Evolutionary conservation across 2,329 filamentous ascomycete genomes (phyloP).

Genomic region (Xylogone sp.): DNA sequence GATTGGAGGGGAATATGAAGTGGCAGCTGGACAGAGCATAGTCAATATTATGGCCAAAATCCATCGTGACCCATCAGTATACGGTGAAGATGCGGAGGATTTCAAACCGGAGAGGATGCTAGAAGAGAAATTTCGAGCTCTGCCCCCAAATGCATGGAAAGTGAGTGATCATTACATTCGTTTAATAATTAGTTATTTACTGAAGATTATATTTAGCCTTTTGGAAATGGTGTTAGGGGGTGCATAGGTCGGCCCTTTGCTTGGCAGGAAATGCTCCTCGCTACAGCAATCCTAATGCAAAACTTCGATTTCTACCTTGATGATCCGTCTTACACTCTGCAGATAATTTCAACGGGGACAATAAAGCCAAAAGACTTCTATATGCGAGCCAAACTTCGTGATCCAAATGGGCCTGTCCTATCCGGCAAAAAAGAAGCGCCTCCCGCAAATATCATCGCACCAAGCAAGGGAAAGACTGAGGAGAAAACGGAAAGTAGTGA

Average conservation of each 20-base stretch:
- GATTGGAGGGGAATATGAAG: too few species aligned
- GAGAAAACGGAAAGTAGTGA: too few species aligned
- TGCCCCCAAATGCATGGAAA: conserved; percentile 63
- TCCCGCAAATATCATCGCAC: too few species aligned
- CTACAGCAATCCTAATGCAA: conserved; percentile 60
- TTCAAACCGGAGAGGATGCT: conserved; percentile 72
- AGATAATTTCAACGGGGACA: conserved; percentile 53
- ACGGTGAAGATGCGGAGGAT: conserved; percentile 58
- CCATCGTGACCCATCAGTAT: conserved; percentile 62
- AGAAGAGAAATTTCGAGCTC: conserved; percentile 62
- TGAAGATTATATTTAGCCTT: too few species aligned
- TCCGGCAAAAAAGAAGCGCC: too few species aligned
- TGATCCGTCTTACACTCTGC: conserved; percentile 56
- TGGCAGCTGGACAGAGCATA: conserved; percentile 48
- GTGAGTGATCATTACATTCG: too few species aligned
- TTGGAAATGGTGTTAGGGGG: conserved; percentile 66
- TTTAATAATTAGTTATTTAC: too few species aligned
- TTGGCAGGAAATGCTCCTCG: conserved; percentile 66
- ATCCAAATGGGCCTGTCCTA: too few species aligned
- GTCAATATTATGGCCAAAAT: conserved; percentile 46
- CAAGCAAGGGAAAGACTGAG: too few species aligned
- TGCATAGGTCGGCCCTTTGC: conserved; percentile 74
- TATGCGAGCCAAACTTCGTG: too few species aligned
- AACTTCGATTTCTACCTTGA: conserved; percentile 65
- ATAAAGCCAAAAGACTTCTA: conserved; percentile 61